Evolutionary conservation across 176 grass and related monocot genomes (phyloP).

Genomic region (Eragrostis curvula): DNA sequence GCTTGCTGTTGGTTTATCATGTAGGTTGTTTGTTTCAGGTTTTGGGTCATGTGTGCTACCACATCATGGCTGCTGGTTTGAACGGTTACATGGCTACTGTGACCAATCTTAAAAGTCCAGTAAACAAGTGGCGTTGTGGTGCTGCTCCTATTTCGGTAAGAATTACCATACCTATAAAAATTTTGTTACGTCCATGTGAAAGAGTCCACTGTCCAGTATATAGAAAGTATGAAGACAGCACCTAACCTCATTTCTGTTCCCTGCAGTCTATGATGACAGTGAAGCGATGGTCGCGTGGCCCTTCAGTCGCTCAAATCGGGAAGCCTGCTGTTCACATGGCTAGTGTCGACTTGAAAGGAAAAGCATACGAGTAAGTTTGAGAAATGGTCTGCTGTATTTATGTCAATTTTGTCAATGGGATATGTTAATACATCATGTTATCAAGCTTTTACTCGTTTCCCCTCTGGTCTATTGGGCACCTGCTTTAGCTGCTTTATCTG

Average conservation of each 20-base stretch:
- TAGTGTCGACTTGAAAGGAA: slow-evolving; percentile 89
- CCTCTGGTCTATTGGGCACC: background rate
- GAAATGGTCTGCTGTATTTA: background rate
- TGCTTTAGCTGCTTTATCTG: background rate
- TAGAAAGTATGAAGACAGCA: slow-evolving; percentile 4
- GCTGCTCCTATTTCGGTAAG: slow-evolving; percentile 95
- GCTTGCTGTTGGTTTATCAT: slow-evolving; percentile 28
- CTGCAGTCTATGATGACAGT: slow-evolving; percentile 97
- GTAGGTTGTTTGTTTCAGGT: slow-evolving; percentile 61
- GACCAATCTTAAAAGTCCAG: slow-evolving; percentile 95
- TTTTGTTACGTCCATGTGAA: slow-evolving; percentile 9
- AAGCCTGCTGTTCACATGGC: slow-evolving; percentile 96
- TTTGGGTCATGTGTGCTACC: slow-evolving; percentile 95
- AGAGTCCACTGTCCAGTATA: background rate
- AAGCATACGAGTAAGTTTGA: slow-evolving; percentile 93
- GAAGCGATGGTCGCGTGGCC: slow-evolving; percentile 84
- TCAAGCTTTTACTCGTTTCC: background rate
- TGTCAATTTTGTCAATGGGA: background rate
- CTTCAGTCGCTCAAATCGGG: slow-evolving; percentile 72
- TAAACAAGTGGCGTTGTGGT: slow-evolving; percentile 94
- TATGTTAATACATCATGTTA: background rate
- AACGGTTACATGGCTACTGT: slow-evolving; percentile 99
- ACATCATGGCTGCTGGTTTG: slow-evolving; percentile 86
- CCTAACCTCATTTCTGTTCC: slow-evolving; percentile 29
- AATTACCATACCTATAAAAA: slow-evolving; percentile 9